A percentile compares a stretch with the other conserved stretches of the same genome.
These are phyloP conservation scores for Colletotrichum graminicola DNA, from an alignment of 2,329 filamentous ascomycete species.

Conservation along the genomic window DNA sequence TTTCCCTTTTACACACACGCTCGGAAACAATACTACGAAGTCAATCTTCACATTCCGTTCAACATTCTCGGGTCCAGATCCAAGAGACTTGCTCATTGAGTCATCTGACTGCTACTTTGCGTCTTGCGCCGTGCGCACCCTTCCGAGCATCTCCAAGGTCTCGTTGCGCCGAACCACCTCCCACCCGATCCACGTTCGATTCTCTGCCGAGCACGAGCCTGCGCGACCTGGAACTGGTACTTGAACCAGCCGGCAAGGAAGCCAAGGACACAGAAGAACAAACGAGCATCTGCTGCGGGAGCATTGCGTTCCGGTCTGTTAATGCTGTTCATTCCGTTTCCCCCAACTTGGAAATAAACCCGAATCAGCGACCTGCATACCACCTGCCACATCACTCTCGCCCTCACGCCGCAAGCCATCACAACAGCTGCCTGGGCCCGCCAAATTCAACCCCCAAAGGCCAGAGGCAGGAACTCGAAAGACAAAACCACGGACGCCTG, in stretches of 20 bases:
- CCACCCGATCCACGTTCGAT: slow-evolving; percentile 31
- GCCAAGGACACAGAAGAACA: slow-evolving; percentile 10
- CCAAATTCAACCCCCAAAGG: slow-evolving; percentile 49
- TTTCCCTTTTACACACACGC: not conserved
- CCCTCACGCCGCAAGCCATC: slow-evolving; percentile 55
- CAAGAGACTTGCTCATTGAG: slow-evolving; percentile 27
- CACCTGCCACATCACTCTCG: slow-evolving; percentile 59
- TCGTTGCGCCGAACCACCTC: slow-evolving; percentile 38
- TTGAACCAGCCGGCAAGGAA: slow-evolving; percentile 26
- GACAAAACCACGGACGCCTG: slow-evolving; percentile 33
- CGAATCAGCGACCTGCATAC: slow-evolving; percentile 61
- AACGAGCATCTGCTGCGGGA: slow-evolving; percentile 37
- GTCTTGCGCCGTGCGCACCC: slow-evolving; percentile 37
- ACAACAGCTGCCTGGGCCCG: slow-evolving; percentile 55
- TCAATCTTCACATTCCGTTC: slow-evolving; percentile 12
- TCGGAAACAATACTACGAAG: not conserved
- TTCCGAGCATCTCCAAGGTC: slow-evolving; percentile 11
- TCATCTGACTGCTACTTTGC: slow-evolving; percentile 33
- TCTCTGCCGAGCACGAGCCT: slow-evolving; percentile 28
- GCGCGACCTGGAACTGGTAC: slow-evolving; percentile 22
- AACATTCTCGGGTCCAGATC: not conserved
- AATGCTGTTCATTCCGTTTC: slow-evolving; percentile 45
- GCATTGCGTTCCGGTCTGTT: slow-evolving; percentile 32
- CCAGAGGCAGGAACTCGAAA: slow-evolving; percentile 43
- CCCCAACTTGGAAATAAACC: slow-evolving; percentile 51